Conservation (phyloP, 345 rosid species). For the Garcia nutans region DNA sequence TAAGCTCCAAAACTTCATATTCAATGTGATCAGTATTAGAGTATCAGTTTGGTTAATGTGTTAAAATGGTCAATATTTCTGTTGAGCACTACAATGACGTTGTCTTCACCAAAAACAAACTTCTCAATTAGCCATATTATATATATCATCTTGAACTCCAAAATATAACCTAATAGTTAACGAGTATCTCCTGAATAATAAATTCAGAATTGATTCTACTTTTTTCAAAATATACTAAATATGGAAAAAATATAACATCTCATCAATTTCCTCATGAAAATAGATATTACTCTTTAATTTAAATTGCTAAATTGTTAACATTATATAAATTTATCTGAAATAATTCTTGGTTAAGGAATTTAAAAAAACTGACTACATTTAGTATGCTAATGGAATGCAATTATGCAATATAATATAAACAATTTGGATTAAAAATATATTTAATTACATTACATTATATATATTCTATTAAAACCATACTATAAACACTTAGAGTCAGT, state of each 20-base stretch:
- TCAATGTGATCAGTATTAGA: background rate
- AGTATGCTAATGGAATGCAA: too few relatives aligned
- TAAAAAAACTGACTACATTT: background rate
- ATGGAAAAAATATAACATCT: background rate
- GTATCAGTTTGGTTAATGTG: background rate
- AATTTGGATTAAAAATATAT: too few relatives aligned
- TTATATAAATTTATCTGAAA: too few relatives aligned
- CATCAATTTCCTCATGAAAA: background rate
- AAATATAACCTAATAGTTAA: too few relatives aligned
- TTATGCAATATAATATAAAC: too few relatives aligned
- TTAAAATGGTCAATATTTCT: background rate
- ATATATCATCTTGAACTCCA: too few relatives aligned
- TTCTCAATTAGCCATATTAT: background rate
- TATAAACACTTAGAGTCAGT: background rate
- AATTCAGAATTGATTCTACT: too few relatives aligned
- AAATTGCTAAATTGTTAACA: background rate
- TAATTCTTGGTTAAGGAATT: background rate
- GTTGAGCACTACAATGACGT: background rate
- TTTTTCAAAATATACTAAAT: too few relatives aligned
- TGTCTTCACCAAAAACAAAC: background rate
- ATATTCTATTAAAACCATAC: too few relatives aligned
- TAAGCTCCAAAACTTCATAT: conserved; percentile 9
- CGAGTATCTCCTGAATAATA: too few relatives aligned
- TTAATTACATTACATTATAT: too few relatives aligned
- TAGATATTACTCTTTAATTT: background rate